These are phyloP conservation scores for Clavispora phyllophila DNA, from an alignment of 805 yeast species.

Conservation along the genomic window DNA sequence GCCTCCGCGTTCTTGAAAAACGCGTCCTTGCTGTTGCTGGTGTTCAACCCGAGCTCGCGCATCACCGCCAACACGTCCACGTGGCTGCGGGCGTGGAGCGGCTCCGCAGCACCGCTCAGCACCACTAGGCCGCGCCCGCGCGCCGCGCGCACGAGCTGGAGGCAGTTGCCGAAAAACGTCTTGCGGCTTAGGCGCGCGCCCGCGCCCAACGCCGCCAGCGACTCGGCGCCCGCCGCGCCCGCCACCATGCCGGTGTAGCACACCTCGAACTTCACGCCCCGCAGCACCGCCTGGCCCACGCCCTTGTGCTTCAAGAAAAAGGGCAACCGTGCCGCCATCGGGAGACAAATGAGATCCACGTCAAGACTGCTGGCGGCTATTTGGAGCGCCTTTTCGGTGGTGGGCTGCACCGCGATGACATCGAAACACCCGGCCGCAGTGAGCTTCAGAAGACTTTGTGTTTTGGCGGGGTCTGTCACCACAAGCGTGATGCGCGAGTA, in stretches of 20 bases:
- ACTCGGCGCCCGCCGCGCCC: constrained; percentile 27
- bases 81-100: constrained; percentile 58
- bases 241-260: constrained; percentile 55
- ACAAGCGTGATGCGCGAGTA: constrained; percentile 72
- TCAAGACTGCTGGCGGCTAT: constrained; percentile 72
- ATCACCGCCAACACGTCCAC: constrained; percentile 65
- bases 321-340: constrained; percentile 61
- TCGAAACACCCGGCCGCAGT: constrained; percentile 51
- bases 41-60: constrained; percentile 65
- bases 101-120: constrained; percentile 64
- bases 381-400: constrained; percentile 72
- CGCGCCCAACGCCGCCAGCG: constrained; percentile 15
- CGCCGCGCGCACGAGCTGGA: constrained; percentile 74
- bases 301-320: constrained; percentile 79
- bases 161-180: constrained; percentile 63
- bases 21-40: constrained; percentile 54
- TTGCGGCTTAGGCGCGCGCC: constrained; percentile 42
- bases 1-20: constrained; percentile 56
- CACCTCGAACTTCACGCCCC: constrained; percentile 81
- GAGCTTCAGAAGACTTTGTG: constrained; percentile 53
- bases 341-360: constrained; percentile 74
- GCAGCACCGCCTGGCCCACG: constrained; percentile 73
- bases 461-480: constrained; percentile 72
- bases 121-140: constrained; percentile 75
- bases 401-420: constrained; percentile 75